Evolutionary conservation across 805 yeast species (phyloP).

Genomic region (Myxozyma vanderwaltii): DNA sequence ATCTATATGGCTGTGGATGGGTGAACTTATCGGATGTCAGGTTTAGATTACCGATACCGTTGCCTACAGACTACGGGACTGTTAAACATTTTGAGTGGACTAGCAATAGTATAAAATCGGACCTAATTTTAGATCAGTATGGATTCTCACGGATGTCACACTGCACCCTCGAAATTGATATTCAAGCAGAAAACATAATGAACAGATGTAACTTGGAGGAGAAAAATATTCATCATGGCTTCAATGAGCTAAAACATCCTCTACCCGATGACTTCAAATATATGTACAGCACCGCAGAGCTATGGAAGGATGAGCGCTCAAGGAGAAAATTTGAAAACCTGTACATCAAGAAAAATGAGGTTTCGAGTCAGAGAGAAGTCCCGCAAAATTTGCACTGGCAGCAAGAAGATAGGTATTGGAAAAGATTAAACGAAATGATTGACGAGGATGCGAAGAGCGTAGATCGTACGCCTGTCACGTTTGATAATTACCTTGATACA

Average conservation of each 20-base stretch:
- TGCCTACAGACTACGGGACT: not conserved
- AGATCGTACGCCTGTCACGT: not conserved
- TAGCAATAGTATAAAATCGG: conserved; percentile 8
- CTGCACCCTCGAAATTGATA: conserved; percentile 71
- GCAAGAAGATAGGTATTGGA: conserved; percentile 5
- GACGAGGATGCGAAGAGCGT: not conserved
- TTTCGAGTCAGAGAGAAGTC: no score
- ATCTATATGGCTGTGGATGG: conserved; percentile 85
- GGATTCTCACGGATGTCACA: conserved; percentile 58
- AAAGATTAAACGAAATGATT: not conserved
- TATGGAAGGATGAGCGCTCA: conserved; percentile 55
- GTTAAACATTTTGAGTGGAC: conserved; percentile 15
- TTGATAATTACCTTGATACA: not conserved
- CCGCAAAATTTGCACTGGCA: conserved; percentile 9
- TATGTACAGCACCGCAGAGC: conserved; percentile 43
- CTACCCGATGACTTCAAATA: conserved; percentile 30
- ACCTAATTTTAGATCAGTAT: conserved; percentile 18
- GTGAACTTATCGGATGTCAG: conserved; percentile 50
- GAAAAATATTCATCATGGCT: conserved; percentile 55
- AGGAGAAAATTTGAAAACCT: conserved; percentile 12
- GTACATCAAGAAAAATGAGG: no score
- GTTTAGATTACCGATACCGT: conserved; percentile 49
- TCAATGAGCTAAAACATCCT: conserved; percentile 44
- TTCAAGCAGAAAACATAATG: conserved; percentile 58
- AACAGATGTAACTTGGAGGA: conserved; percentile 54